These are phyloP conservation scores for Triticum monococcum DNA, from an alignment of 176 grass and related monocot species.

Conservation along the genomic window DNA sequence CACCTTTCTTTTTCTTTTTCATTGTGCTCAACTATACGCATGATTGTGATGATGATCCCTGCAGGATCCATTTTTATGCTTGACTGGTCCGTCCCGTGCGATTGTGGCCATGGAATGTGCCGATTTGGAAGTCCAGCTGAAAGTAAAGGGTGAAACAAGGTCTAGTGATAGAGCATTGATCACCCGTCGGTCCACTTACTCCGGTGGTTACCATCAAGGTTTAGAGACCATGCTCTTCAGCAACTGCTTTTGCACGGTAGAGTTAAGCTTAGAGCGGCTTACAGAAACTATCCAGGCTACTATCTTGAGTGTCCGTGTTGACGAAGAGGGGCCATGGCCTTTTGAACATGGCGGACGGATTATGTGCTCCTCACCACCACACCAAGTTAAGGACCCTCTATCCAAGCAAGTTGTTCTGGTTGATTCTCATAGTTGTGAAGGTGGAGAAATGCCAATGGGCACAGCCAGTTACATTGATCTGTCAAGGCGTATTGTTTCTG, in stretches of 20 bases:
- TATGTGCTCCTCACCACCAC: not conserved
- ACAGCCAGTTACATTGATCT: not conserved
- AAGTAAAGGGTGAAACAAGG: not conserved
- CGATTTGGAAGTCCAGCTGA: not conserved
- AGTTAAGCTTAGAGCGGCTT: not conserved
- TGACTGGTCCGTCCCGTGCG: not conserved
- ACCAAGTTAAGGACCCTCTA: not conserved
- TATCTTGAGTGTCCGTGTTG: not conserved
- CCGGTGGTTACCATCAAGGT: not conserved
- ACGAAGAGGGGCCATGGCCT: not conserved
- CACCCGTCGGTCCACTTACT: not conserved
- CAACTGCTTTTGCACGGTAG: not conserved
- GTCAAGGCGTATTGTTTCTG: not conserved
- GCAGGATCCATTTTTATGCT: not conserved
- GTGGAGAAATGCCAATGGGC: not conserved
- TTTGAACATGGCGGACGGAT: not conserved
- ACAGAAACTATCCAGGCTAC: not conserved
- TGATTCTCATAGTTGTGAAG: not conserved
- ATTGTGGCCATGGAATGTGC: not conserved
- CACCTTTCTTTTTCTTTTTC: not conserved
- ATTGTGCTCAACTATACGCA: not conserved
- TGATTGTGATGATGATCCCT: not conserved
- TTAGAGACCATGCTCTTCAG: not conserved
- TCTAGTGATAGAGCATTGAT: not conserved
- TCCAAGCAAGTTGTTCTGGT: not conserved